Evolutionary conservation across 768 basidiomycete species (phyloP).

Genomic region (Russula emetica): DNA sequence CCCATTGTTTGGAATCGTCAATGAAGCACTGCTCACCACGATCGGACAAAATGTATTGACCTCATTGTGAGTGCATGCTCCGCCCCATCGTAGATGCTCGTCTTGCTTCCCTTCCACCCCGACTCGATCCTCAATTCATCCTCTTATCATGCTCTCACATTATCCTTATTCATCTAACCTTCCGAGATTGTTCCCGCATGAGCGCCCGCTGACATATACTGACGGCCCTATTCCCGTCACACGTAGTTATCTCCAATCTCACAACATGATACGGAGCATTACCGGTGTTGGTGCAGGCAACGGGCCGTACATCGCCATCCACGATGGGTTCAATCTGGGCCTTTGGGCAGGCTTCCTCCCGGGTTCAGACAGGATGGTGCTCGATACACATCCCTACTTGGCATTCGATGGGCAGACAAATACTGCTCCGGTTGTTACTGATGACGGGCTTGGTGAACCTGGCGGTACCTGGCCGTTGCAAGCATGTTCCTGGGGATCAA

Average conservation of each 20-base stretch:
- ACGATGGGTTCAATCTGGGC: slow-evolving; percentile 51
- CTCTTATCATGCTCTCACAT: slow-evolving; percentile 2
- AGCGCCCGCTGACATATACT: slow-evolving; percentile 3
- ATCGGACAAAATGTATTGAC: slow-evolving; percentile 57
- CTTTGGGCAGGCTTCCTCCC: slow-evolving; percentile 42
- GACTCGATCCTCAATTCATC: neutral
- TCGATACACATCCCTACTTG: slow-evolving; percentile 52
- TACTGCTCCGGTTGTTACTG: slow-evolving; percentile 28
- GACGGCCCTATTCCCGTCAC: slow-evolving; percentile 36
- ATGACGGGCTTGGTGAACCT: slow-evolving; percentile 36
- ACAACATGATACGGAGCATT: slow-evolving; percentile 67
- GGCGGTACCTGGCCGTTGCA: slow-evolving; percentile 31
- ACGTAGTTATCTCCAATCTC: slow-evolving; percentile 53
- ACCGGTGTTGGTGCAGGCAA: slow-evolving; percentile 68
- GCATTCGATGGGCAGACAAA: slow-evolving; percentile 28
- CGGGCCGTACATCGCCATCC: slow-evolving; percentile 54
- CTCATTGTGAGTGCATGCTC: slow-evolving; percentile 50
- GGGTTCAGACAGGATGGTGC: slow-evolving; percentile 42
- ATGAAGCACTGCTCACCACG: slow-evolving; percentile 52
- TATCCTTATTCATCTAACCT: slow-evolving; percentile 7
- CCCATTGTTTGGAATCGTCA: slow-evolving; percentile 59
- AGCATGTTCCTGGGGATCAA: slow-evolving; percentile 43
- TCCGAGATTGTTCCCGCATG: neutral
- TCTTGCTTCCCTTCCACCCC: slow-evolving; percentile 11
- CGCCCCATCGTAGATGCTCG: slow-evolving; percentile 32